A percentile compares a stretch with the other conserved stretches of the same genome.
These are phyloP conservation scores for Plasmodium chabaudi DNA, from an alignment of 169 alveolate genomes.

Conservation along the genomic window DNA sequence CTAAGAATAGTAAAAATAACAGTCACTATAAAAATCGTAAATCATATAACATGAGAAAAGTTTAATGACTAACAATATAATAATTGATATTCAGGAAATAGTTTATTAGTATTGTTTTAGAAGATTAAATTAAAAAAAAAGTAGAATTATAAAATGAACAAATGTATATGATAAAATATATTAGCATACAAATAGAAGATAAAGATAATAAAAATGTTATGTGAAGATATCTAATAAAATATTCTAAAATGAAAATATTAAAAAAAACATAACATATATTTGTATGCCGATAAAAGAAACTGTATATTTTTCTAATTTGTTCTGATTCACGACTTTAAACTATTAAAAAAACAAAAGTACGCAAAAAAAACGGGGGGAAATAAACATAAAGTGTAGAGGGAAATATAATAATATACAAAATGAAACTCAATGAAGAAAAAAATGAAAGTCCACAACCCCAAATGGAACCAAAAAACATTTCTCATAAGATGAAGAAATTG, in stretches of 20 bases:
- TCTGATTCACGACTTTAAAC: not conserved
- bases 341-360: not conserved
- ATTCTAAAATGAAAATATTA: not conserved
- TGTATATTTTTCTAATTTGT: not conserved
- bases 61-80: not conserved
- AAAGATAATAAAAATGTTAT: not conserved
- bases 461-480: conserved; percentile 45
- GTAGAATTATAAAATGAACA: not conserved
- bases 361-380: not conserved
- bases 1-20: not conserved
- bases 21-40: not conserved
- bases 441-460: conserved; percentile 24
- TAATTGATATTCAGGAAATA: not conserved
- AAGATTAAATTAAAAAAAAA: too few species aligned
- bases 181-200: not conserved
- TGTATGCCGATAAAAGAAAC: not conserved
- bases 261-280: not conserved
- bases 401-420: conserved; percentile 19
- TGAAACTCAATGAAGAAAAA: conserved; percentile 46
- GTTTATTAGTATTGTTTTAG: not conserved
- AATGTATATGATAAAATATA: not conserved
- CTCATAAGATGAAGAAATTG: conserved; percentile 73
- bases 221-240: not conserved
- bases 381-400: not conserved
- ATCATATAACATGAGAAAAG: not conserved